These are phyloP conservation scores for Candida palmyrensis DNA, from an alignment of 805 yeast species.

Conservation along the genomic window DNA sequence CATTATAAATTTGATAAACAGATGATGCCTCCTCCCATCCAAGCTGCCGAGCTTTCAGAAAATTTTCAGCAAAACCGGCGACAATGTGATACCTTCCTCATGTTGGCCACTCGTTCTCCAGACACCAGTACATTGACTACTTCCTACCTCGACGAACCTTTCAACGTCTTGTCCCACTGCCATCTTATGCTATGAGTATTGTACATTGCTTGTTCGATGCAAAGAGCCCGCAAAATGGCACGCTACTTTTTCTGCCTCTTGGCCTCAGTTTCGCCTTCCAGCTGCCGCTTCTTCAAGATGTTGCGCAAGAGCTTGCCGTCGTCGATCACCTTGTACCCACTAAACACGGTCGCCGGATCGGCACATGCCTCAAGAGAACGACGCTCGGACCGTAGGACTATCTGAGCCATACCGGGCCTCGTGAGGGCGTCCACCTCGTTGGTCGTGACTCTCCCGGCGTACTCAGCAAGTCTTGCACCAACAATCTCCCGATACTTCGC, in stretches of 20 bases:
- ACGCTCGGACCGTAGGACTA: conserved; percentile 55
- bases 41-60: too few species aligned
- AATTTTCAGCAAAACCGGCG: too few species aligned
- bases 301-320: conserved; percentile 59
- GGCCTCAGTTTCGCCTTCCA: conserved; percentile 3
- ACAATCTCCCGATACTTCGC: conserved; percentile 28
- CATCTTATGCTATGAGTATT: too few species aligned
- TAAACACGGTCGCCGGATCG: conserved; percentile 20
- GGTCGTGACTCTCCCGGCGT: conserved; percentile 40
- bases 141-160: too few species aligned
- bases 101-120: too few species aligned
- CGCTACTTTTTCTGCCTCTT: conserved; percentile 8
- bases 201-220: too few species aligned
- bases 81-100: too few species aligned
- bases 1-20: too few species aligned
- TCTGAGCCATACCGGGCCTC: conserved; percentile 44
- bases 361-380: conserved; percentile 41
- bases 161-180: too few species aligned
- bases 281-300: conserved; percentile 44
- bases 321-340: conserved; percentile 39
- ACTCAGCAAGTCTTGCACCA: conserved; percentile 35
- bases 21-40: too few species aligned
- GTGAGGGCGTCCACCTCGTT: conserved; percentile 5
- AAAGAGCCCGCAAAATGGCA: too few species aligned
- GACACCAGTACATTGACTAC: too few species aligned